Percentiles rank a stretch among this genome's conserved stretches.
Conservation (phyloP, 331 rosid species). For the Malus hybrid region DNA sequence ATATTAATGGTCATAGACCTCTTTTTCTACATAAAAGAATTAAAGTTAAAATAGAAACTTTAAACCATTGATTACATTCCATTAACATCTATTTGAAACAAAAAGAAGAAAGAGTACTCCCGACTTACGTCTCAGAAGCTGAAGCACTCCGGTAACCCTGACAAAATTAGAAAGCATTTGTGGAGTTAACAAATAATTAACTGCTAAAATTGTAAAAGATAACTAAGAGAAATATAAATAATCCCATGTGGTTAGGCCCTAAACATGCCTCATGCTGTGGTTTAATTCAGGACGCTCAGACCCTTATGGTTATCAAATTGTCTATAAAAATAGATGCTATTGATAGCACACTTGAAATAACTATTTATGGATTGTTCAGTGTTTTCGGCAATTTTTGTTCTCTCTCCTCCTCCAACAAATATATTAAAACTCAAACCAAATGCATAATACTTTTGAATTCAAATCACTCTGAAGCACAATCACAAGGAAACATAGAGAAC, state of each 20-base stretch:
- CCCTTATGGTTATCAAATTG: background rate
- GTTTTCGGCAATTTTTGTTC: background rate
- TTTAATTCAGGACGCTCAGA: background rate
- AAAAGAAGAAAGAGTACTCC: slow-evolving; percentile 8
- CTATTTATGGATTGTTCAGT: background rate
- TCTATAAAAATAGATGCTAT: background rate
- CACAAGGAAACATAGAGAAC: too few species aligned
- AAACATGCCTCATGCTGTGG: background rate
- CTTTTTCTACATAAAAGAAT: background rate
- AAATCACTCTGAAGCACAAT: background rate
- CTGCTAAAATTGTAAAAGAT: background rate
- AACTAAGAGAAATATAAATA: background rate
- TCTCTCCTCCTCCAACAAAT: background rate
- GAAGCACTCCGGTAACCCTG: slow-evolving; percentile 90
- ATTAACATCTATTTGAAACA: background rate
- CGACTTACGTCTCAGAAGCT: slow-evolving; percentile 88
- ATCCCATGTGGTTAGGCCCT: background rate
- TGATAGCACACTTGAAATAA: background rate
- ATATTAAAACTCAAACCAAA: background rate
- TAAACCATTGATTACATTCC: background rate
- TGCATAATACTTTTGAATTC: background rate
- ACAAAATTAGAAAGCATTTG: slow-evolving; percentile 5
- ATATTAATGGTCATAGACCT: background rate
- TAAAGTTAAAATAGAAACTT: background rate
- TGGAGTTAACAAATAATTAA: background rate